These are phyloP conservation scores for Rhododendron ovatum DNA, from an alignment of 148 eudicot species.

Conservation along the genomic window DNA sequence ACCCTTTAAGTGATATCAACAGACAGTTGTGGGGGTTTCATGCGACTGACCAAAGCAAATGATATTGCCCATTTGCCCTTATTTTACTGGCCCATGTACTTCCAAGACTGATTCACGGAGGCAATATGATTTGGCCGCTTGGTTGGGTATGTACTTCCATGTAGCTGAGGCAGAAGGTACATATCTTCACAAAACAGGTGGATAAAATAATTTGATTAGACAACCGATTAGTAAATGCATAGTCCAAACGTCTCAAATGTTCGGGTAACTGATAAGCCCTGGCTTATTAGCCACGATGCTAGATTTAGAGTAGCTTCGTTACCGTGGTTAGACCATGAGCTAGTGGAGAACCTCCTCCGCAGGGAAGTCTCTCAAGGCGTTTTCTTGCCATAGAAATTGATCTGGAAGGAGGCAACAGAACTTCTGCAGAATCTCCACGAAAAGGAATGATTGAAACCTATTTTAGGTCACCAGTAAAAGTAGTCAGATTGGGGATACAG, in stretches of 20 bases:
- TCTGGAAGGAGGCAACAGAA: slow-evolving; percentile 92
- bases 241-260: neutral
- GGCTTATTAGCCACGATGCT: neutral
- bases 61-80: neutral
- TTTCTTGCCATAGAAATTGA: slow-evolving; percentile 98
- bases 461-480: neutral
- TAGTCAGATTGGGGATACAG: neutral
- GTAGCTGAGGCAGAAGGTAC: neutral
- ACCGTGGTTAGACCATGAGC: slow-evolving; percentile 99
- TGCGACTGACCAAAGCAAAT: neutral
- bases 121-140: neutral
- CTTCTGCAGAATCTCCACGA: slow-evolving; percentile 94
- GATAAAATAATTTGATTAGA: neutral
- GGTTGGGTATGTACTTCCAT: neutral
- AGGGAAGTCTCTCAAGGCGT: slow-evolving; percentile 97
- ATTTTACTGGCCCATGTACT: neutral
- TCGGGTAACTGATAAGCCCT: neutral
- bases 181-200: neutral
- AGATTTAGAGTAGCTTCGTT: slow-evolving; percentile 13
- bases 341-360: slow-evolving; percentile 98
- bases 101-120: neutral
- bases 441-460: slow-evolving; percentile 95
- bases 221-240: neutral
- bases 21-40: neutral
- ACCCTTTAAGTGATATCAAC: neutral